These are phyloP conservation scores for Penicillium robsamsonii DNA, from an alignment of 495 filamentous ascomycete genomes.

Conservation along the genomic window DNA sequence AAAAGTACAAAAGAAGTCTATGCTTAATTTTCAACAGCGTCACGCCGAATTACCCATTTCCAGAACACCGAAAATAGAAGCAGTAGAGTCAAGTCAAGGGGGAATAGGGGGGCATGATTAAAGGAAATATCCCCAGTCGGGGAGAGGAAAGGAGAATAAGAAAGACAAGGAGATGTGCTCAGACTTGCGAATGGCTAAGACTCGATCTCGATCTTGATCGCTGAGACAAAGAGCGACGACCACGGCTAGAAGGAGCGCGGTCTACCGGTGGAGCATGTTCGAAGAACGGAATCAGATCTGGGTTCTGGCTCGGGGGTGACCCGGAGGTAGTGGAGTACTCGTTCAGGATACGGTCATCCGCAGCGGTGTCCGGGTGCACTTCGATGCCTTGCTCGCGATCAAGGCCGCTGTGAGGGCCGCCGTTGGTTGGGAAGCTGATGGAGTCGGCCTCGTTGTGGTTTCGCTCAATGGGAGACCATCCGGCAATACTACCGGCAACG, in stretches of 20 bases:
- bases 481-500: slow-evolving; percentile 80
- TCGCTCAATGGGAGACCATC: slow-evolving; percentile 83
- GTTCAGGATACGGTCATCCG: slow-evolving; percentile 53
- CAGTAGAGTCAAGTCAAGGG: neutral
- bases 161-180: slow-evolving; percentile 1
- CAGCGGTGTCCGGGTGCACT: slow-evolving; percentile 56
- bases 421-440: slow-evolving; percentile 45
- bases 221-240: slow-evolving; percentile 38
- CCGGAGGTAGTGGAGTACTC: slow-evolving; percentile 41
- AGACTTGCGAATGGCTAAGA: slow-evolving; percentile 33
- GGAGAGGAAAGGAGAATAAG: neutral
- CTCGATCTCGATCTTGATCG: slow-evolving; percentile 42
- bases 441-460: slow-evolving; percentile 49
- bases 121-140: neutral
- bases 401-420: slow-evolving; percentile 42
- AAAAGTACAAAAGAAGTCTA: slow-evolving; percentile 5
- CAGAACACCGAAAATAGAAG: slow-evolving; percentile 5
- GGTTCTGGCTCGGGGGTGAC: slow-evolving; percentile 59
- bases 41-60: slow-evolving; percentile 5
- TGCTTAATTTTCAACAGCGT: slow-evolving; percentile 5
- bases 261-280: slow-evolving; percentile 41
- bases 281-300: slow-evolving; percentile 53
- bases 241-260: slow-evolving; percentile 39
- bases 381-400: slow-evolving; percentile 54
- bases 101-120: slow-evolving; percentile 3